Evolutionary conservation across 2,329 filamentous ascomycete genomes (phyloP).

Genomic region (Diaporthe sp.): DNA sequence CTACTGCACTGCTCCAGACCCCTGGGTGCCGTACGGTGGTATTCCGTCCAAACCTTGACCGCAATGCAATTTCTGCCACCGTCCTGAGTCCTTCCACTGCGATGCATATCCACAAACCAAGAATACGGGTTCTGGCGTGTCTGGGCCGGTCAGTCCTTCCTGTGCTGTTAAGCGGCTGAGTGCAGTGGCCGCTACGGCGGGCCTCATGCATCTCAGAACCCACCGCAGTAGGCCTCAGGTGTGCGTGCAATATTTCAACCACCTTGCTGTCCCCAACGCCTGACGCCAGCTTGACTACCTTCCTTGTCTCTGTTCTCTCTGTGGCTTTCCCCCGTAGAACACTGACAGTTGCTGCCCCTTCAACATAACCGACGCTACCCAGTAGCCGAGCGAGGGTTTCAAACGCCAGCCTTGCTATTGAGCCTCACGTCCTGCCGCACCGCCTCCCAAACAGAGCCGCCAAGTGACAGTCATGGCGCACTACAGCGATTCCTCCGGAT

Average conservation of each 20-base stretch:
- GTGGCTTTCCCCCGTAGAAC: neutral
- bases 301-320: neutral
- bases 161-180: neutral
- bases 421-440: neutral
- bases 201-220: slow-evolving; percentile 32
- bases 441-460: neutral
- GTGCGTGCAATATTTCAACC: neutral
- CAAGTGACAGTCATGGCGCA: slow-evolving; percentile 37
- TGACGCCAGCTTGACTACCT: neutral
- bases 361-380: neutral
- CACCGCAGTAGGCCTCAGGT: neutral
- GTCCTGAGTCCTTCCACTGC: neutral
- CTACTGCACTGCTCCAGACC: neutral
- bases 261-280: neutral
- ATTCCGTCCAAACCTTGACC: slow-evolving; percentile 16
- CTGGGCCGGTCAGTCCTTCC: neutral
- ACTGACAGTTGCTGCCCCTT: neutral
- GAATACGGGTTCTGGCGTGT: neutral
- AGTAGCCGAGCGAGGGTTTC: neutral
- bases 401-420: neutral
- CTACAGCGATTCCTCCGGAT: slow-evolving; percentile 34
- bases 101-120: neutral
- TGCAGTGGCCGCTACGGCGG: neutral
- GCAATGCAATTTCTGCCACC: neutral
- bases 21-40: neutral